Conservation (phyloP, 1,139 yeast species). For the Blastobotrys serpentis region DNA sequence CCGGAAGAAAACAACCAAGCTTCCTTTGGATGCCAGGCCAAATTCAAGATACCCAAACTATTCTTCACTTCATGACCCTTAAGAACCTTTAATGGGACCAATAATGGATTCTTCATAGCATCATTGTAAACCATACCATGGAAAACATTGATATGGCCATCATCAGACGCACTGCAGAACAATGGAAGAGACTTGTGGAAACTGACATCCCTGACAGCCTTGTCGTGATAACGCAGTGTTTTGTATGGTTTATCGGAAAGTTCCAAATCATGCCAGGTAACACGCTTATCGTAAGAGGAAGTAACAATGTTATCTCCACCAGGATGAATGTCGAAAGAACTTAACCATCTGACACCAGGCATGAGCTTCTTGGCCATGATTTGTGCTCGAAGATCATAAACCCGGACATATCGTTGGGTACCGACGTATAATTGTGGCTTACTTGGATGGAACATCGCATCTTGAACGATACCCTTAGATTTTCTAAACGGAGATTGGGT, state of each 20-base stretch:
- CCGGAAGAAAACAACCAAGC: conserved; percentile 99
- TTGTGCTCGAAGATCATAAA: conserved; percentile 89
- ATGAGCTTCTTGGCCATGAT: conserved; percentile 73
- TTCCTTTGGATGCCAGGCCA: conserved; percentile 96
- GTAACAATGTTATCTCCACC: conserved; percentile 93
- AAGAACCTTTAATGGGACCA: conserved; percentile 93
- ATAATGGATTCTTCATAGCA: conserved; percentile 88
- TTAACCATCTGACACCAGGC: conserved; percentile 96
- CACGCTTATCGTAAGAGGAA: conserved; percentile 91
- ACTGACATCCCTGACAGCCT: conserved; percentile 84
- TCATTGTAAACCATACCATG: conserved; percentile 97
- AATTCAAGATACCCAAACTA: conserved; percentile 85
- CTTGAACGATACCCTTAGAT: conserved; percentile 91
- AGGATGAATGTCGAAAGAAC: conserved; percentile 90
- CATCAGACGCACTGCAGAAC: conserved; percentile 96
- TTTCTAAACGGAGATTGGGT: conserved; percentile 97
- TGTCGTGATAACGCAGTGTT: conserved; percentile 89
- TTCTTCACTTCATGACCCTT: conserved; percentile 83
- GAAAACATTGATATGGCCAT: conserved; percentile 89
- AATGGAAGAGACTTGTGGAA: conserved; percentile 88
- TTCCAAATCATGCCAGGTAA: conserved; percentile 96
- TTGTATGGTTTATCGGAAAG: conserved; percentile 88
- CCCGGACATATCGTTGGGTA: conserved; percentile 86
- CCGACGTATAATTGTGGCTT: conserved; percentile 93
- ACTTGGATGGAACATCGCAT: conserved; percentile 95